phyloP scores from a whole-genome alignment of 768 basidiomycete species.

The Boletus eberwhitei region DNA sequence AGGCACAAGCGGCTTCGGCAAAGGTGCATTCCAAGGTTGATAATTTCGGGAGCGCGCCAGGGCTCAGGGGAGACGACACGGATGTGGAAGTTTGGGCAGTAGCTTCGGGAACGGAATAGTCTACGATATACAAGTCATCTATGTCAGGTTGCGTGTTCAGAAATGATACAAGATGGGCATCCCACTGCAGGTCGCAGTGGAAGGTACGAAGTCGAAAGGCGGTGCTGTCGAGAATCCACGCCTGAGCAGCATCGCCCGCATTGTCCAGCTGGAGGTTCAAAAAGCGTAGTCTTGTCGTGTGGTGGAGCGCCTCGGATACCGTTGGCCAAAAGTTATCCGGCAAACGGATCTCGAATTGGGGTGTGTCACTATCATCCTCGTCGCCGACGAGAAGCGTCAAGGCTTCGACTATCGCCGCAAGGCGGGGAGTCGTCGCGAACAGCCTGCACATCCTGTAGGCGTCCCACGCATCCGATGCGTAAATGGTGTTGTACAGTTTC shows the following conservation, averaged over 20 bases:
- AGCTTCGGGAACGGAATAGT: constrained; percentile 28
- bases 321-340: constrained; percentile 47
- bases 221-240: constrained; percentile 40
- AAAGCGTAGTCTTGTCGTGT: constrained; percentile 45
- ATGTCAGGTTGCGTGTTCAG: constrained; percentile 25
- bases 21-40: constrained; percentile 65
- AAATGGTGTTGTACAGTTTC: constrained; percentile 58
- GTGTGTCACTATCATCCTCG: constrained; percentile 5
- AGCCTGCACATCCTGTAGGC: constrained; percentile 46
- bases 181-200: constrained; percentile 68
- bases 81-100: constrained; percentile 10
- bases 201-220: constrained; percentile 57
- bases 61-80: constrained; percentile 20
- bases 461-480: constrained; percentile 38
- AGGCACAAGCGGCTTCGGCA: constrained; percentile 54
- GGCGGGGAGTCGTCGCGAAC: constrained; percentile 43
- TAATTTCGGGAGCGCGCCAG: constrained; percentile 44
- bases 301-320: constrained; percentile 47
- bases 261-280: constrained; percentile 46
- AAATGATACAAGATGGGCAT: constrained; percentile 44
- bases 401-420: constrained; percentile 51
- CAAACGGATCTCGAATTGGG: constrained; percentile 7
- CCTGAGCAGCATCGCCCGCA: constrained; percentile 24
- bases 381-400: constrained; percentile 47
- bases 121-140: constrained; percentile 33